These are phyloP conservation scores for Dioszegia hungarica DNA, from an alignment of 768 basidiomycete species.

Conservation along the genomic window DNA sequence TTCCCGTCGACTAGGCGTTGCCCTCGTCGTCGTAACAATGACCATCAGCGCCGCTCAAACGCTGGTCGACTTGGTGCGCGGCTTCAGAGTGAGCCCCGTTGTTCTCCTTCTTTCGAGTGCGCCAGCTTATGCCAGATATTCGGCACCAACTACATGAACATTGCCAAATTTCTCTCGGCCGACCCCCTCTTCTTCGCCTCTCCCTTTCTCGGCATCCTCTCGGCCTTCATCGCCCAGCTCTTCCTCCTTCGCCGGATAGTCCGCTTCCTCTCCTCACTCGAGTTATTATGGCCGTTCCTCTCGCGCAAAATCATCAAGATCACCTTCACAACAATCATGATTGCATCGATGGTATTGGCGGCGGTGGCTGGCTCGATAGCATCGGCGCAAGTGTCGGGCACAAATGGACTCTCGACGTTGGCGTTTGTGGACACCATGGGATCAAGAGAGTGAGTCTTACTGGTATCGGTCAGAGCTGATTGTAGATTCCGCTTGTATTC, in stretches of 20 bases:
- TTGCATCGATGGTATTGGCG: not conserved
- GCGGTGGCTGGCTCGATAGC: not conserved
- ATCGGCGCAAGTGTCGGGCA: not conserved
- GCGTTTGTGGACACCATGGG: not conserved
- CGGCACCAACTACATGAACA: slow-evolving; percentile 20
- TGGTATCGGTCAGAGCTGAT: not conserved
- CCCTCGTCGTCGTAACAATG: slow-evolving; percentile 17
- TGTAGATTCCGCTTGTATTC: slow-evolving; percentile 11
- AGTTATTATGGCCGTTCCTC: slow-evolving; percentile 22
- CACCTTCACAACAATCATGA: slow-evolving; percentile 11
- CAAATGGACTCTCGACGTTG: not conserved
- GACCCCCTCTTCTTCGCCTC: slow-evolving; percentile 24
- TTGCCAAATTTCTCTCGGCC: slow-evolving; percentile 13
- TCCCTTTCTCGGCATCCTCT: slow-evolving; percentile 29
- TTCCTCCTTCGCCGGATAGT: slow-evolving; percentile 27
- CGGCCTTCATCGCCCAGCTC: slow-evolving; percentile 25
- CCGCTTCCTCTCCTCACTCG: slow-evolving; percentile 26
- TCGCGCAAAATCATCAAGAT: slow-evolving; percentile 7
- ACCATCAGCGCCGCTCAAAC: slow-evolving; percentile 19
- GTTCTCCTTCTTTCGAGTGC: too few species aligned
- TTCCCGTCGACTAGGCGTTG: slow-evolving; percentile 13
- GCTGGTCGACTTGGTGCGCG: slow-evolving; percentile 15
- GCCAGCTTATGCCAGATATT: slow-evolving; percentile 29
- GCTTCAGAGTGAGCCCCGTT: slow-evolving; percentile 22
- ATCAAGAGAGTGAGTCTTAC: not conserved